phyloP scores from a whole-genome alignment of 139 green algal species.

The Auxenochlorella pyrenoidosa region DNA sequence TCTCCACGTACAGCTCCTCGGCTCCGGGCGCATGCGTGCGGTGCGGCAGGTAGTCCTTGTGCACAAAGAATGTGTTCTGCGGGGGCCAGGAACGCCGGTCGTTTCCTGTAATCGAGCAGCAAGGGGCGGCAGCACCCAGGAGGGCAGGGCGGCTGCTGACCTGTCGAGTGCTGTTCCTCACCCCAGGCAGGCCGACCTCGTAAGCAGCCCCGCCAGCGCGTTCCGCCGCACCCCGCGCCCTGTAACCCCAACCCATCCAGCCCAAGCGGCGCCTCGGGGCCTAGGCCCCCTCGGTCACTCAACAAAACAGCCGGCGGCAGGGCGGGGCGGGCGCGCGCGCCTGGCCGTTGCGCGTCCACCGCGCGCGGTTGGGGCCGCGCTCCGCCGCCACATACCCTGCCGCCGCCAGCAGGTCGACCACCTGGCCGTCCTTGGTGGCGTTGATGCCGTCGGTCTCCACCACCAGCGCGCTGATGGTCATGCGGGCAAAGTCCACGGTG shows the following conservation, averaged over 20 bases:
- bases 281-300: no score
- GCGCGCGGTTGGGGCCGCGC: neutral
- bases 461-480: neutral
- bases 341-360: neutral
- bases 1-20: neutral
- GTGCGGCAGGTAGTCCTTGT: neutral
- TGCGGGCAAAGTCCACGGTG: neutral
- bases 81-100: neutral
- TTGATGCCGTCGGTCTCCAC: neutral
- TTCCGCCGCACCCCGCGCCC: no score
- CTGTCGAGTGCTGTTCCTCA: no score
- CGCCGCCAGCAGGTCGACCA: neutral
- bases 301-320: no score
- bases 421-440: neutral
- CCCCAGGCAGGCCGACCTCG: no score
- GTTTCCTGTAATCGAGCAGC: neutral
- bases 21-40: neutral
- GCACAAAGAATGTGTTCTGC: conserved; percentile 1
- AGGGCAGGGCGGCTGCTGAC: no score
- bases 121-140: no score
- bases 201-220: no score
- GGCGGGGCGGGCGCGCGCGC: no score
- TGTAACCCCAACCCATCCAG: no score
- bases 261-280: no score
- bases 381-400: neutral